phyloP scores from a whole-genome alignment of 371 early-diverging fungal species.

The Saksenaea vasiformis region DNA sequence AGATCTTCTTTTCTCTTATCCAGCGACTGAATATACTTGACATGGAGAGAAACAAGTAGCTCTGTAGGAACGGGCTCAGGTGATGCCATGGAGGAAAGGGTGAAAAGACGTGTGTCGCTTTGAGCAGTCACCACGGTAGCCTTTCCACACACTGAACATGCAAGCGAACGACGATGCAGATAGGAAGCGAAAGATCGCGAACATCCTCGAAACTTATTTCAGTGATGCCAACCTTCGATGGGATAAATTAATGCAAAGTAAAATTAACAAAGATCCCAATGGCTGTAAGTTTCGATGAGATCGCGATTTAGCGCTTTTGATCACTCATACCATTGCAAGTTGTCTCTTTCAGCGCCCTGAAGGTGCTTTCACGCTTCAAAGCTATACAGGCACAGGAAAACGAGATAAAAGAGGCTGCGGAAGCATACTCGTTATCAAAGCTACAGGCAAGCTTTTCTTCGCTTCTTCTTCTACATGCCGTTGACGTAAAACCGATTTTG shows the following conservation, averaged over 20 bases:
- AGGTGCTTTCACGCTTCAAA: slow-evolving; percentile 23
- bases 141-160: neutral
- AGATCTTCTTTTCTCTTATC: slow-evolving; percentile 82
- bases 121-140: neutral
- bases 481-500: neutral
- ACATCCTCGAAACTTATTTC: slow-evolving; percentile 40
- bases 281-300: slow-evolving; percentile 26
- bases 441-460: slow-evolving; percentile 20
- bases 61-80: slow-evolving; percentile 2
- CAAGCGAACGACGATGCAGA: neutral
- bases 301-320: neutral
- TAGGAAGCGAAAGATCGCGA: slow-evolving; percentile 24
- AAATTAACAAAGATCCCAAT: slow-evolving; percentile 24
- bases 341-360: slow-evolving; percentile 23
- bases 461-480: neutral
- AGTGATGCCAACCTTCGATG: slow-evolving; percentile 45
- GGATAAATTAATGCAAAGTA: slow-evolving; percentile 38
- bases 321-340: slow-evolving; percentile 11
- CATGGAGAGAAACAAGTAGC: slow-evolving; percentile 60
- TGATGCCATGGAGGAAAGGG: neutral
- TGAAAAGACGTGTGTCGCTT: neutral
- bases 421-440: slow-evolving; percentile 8
- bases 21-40: slow-evolving; percentile 77
- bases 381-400: slow-evolving; percentile 19
- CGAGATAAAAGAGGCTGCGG: slow-evolving; percentile 27